Evolutionary conservation across 169 alveolate genomes (phyloP).

Genomic region (Cryptosporidium viatorum): DNA sequence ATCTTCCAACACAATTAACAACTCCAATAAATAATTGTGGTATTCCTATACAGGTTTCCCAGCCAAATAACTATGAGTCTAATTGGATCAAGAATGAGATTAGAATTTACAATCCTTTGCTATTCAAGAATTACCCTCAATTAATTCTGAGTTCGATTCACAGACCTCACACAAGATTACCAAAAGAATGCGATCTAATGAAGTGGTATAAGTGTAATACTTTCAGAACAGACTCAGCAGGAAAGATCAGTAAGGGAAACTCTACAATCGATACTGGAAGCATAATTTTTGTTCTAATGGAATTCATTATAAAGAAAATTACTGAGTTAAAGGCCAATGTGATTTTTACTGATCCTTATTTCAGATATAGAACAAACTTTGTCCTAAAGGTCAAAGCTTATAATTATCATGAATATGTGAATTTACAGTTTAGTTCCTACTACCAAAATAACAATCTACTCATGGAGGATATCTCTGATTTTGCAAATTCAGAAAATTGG

Average conservation of each 20-base stretch:
- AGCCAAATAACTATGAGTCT: background rate
- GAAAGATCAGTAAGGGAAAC: background rate
- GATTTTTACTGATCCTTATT: conserved; percentile 57
- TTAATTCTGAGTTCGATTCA: conserved; percentile 45
- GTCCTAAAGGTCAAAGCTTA: conserved; percentile 25
- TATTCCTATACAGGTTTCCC: conserved; percentile 29
- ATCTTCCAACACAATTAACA: conserved; percentile 8
- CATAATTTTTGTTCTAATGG: conserved; percentile 13
- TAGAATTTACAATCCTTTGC: conserved; percentile 17
- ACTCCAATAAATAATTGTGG: conserved; percentile 65
- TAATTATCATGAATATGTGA: conserved; percentile 50
- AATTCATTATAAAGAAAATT: conserved; percentile 20
- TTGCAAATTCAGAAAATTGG: background rate
- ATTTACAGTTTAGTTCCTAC: conserved; percentile 36
- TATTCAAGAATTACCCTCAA: conserved; percentile 35
- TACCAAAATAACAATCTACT: background rate
- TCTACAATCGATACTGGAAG: conserved; percentile 14
- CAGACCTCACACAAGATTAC: conserved; percentile 27
- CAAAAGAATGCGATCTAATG: conserved; percentile 8
- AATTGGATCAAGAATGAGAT: conserved; percentile 46
- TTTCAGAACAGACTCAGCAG: background rate
- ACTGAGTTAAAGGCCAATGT: conserved; percentile 25
- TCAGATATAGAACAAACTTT: conserved; percentile 57
- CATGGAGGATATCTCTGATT: background rate
- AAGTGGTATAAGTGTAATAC: background rate